These are phyloP conservation scores for Coemansia sp. DNA, from an alignment of 192 early-diverging fungal genomes.

Conservation along the genomic window DNA sequence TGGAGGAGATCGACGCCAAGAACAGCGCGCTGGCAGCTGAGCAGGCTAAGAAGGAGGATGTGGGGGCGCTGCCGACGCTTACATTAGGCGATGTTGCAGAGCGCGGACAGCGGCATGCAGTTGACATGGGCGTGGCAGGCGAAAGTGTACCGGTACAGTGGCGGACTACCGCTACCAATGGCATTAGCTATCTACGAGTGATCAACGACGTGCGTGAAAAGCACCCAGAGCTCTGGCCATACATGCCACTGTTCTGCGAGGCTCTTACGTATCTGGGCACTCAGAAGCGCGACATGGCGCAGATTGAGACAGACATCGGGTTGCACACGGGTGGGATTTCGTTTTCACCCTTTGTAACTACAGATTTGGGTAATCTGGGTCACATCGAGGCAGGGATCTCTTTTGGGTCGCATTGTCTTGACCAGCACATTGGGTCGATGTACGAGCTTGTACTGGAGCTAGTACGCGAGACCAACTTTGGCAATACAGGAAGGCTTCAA, in stretches of 20 bases:
- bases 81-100: constrained; percentile 72
- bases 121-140: constrained; percentile 47
- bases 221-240: constrained; percentile 65
- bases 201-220: constrained; percentile 66
- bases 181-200: constrained; percentile 83
- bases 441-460: constrained; percentile 74
- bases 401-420: constrained; percentile 65
- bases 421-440: constrained; percentile 72
- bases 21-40: constrained; percentile 65
- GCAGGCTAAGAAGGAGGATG: constrained; percentile 76
- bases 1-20: constrained; percentile 60
- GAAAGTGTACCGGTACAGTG: constrained; percentile 65
- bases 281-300: constrained; percentile 63
- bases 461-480: constrained; percentile 68
- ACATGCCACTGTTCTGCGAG: constrained; percentile 75
- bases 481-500: constrained; percentile 66
- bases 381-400: constrained; percentile 66
- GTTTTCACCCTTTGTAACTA: constrained; percentile 64
- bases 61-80: constrained; percentile 80
- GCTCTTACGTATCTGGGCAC: constrained; percentile 68
- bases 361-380: constrained; percentile 63
- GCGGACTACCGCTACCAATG: constrained; percentile 82
- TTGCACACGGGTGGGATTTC: constrained; percentile 82
- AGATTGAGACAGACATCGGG: constrained; percentile 85
- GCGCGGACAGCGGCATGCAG: constrained; percentile 58